Evolutionary conservation across 176 grass and related monocot species (phyloP).

Genomic region (Themeda triandra): DNA sequence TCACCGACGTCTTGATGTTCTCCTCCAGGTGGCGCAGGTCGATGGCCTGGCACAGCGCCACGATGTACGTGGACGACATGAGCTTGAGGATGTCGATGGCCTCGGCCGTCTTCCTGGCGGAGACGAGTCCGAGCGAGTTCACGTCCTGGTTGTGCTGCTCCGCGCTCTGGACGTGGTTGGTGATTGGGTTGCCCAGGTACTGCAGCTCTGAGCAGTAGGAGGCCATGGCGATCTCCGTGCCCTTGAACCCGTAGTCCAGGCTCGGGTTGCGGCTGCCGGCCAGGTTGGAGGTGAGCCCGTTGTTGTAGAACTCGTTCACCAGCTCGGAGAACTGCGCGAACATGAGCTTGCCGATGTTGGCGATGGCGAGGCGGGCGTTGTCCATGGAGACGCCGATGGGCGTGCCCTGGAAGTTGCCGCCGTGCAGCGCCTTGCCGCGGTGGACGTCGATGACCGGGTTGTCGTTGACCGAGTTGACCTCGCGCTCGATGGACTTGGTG

Average conservation of each 20-base stretch:
- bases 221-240: constrained; percentile 94
- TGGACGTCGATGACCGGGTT: constrained; percentile 94
- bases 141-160: constrained; percentile 99
- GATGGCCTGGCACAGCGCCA: constrained; percentile 76
- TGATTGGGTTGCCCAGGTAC: constrained; percentile 85
- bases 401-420: constrained; percentile 93
- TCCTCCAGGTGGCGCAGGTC: constrained; percentile 89
- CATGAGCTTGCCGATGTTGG: constrained; percentile 94
- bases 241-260: constrained; percentile 96
- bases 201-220: constrained; percentile 97
- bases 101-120: constrained; percentile 82
- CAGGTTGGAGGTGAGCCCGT: constrained; percentile 85
- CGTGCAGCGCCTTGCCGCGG: constrained; percentile 79
- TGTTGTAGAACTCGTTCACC: constrained; percentile 99
- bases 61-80: constrained; percentile 82
- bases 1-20: constrained; percentile 73
- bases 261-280: constrained; percentile 87
- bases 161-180: constrained; percentile 96
- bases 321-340: constrained; percentile 98
- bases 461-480: constrained; percentile 99
- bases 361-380: constrained; percentile 85
- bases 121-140: constrained; percentile 89
- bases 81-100: constrained; percentile 92
- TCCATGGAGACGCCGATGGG: constrained; percentile 98
- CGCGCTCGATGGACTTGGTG: constrained; percentile 94